These are phyloP conservation scores for Beauveria sp. DNA, from an alignment of 2,329 filamentous ascomycete genomes.

Conservation along the genomic window DNA sequence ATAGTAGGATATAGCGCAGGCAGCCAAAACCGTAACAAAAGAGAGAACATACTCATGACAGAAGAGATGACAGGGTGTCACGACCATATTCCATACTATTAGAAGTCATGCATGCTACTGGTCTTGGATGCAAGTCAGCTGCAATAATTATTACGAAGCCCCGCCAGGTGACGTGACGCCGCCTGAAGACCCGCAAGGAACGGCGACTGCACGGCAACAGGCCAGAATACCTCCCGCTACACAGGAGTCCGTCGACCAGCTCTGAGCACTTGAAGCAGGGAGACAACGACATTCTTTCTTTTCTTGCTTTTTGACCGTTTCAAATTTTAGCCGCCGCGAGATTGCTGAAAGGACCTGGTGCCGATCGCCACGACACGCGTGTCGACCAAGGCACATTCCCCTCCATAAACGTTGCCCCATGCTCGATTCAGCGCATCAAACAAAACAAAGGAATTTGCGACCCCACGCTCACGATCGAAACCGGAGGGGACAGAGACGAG, in stretches of 20 bases:
- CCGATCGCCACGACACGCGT: not conserved
- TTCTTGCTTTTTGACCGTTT: not conserved
- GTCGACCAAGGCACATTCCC: not conserved
- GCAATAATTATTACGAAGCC: not conserved
- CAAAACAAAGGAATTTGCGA: slow-evolving; percentile 2
- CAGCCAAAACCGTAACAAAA: too few relatives aligned
- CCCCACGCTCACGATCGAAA: not conserved
- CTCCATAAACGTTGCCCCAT: slow-evolving; percentile 1
- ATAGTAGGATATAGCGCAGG: too few relatives aligned
- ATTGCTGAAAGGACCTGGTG: not conserved
- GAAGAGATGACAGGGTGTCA: too few relatives aligned
- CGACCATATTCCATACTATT: not conserved
- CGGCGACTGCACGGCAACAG: not conserved
- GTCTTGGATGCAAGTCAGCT: slow-evolving; percentile 9
- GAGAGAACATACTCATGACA: too few relatives aligned
- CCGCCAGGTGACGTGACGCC: slow-evolving; percentile 10
- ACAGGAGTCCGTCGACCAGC: not conserved
- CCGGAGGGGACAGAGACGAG: not conserved
- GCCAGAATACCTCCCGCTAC: not conserved
- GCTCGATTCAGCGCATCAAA: not conserved
- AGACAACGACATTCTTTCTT: not conserved
- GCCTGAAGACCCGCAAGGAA: slow-evolving; percentile 6
- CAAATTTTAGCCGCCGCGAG: not conserved
- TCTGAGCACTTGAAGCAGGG: not conserved
- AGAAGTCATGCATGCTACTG: not conserved